Evolutionary conservation across 768 basidiomycete species (phyloP), one percentile per base, ranked within the genome.

Genomic region (Nidularia sp.): DNA sequence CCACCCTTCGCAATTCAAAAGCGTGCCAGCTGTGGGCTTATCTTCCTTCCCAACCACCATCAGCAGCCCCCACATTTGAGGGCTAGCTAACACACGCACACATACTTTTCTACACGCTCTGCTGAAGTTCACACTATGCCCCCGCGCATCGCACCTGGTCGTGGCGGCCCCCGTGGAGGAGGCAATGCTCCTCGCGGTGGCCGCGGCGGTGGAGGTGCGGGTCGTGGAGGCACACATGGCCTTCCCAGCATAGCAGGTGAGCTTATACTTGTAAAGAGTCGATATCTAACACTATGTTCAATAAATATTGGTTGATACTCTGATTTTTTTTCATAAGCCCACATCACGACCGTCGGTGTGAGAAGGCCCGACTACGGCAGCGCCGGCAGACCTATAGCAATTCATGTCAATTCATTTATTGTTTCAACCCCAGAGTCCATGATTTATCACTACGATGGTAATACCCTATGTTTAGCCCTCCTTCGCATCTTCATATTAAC

Each of bases 381-480:
- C 22, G 57, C 64, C 1, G 70, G 44, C 12, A 45, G 3, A n/a
- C 13, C 25, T 10, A n/a, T 45, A 77, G 31, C 58, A 55, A 10
- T 64, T 56, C 48, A 47, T 25, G 68, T 72, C 34, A 91, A 87
- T 62, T 77, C 83, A 33, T 88, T 85, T 57, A 59, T 62, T 9
- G 70, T 75, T 3, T 65, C 67, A 0, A 73, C 85, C 1, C 77
- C 84, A 0, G 72, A 84, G 9, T 65, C 60, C 0, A 75, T 75
- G 3, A 85, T 90, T n/a, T 74, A 80, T 49, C 88, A 90, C 51
- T 90, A 90, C 55, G 88, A 90, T 60, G 82, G 85, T 84, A 4
- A 13, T 39, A 12, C 36, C 31, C 22, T 49, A 54, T 9, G 46
- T 42, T 22, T 57, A 45, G 31, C 32, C 34, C 39, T 13, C 13